These are phyloP conservation scores for Pichia sp. DNA, from an alignment of 1,139 yeast species.

Conservation along the genomic window DNA sequence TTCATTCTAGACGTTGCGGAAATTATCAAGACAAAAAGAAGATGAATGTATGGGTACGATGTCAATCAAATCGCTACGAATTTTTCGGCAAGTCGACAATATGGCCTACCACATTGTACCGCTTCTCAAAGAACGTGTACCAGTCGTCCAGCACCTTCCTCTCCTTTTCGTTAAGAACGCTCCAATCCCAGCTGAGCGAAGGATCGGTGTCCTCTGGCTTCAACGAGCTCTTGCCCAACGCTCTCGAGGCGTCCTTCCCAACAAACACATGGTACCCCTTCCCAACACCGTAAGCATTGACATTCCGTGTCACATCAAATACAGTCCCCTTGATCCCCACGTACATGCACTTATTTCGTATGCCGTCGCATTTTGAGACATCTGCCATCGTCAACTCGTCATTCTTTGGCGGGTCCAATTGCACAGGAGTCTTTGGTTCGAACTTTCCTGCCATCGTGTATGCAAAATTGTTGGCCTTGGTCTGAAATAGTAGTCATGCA, in stretches of 20 bases:
- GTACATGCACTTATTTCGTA: slow-evolving; percentile 36
- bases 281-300: slow-evolving; percentile 70
- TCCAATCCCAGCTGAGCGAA: slow-evolving; percentile 42
- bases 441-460: slow-evolving; percentile 21
- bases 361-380: slow-evolving; percentile 16
- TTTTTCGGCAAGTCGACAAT: slow-evolving; percentile 29
- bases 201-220: slow-evolving; percentile 43
- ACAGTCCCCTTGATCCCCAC: slow-evolving; percentile 73
- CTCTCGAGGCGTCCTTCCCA: slow-evolving; percentile 77
- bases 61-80: not conserved
- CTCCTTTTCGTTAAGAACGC: slow-evolving; percentile 50
- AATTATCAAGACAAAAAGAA: not conserved
- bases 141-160: slow-evolving; percentile 51
- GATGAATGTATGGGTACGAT: not conserved
- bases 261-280: slow-evolving; percentile 67
- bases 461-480: too few species aligned
- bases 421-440: slow-evolving; percentile 49
- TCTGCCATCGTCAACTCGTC: slow-evolving; percentile 24
- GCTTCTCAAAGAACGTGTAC: slow-evolving; percentile 50
- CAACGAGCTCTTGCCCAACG: slow-evolving; percentile 55
- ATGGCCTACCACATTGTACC: slow-evolving; percentile 42
- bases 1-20: too few species aligned
- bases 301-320: slow-evolving; percentile 69
- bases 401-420: slow-evolving; percentile 46
- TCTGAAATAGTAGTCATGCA: too few species aligned